These are phyloP conservation scores for Nakataea oryzae DNA, from an alignment of 2,329 filamentous ascomycete species.

Conservation along the genomic window DNA sequence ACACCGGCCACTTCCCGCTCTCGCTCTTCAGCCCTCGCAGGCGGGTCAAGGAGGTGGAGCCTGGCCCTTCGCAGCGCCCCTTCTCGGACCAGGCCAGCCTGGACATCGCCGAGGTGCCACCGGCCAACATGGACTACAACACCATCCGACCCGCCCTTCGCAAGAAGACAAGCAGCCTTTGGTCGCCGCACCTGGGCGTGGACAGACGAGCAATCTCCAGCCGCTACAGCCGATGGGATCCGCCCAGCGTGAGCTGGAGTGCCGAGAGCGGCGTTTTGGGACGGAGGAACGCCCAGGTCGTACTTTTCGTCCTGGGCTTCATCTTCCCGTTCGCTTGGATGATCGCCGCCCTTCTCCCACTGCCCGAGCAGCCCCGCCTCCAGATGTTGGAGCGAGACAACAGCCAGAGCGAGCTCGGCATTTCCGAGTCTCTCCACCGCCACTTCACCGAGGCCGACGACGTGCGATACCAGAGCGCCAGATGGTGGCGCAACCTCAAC, in stretches of 20 bases:
- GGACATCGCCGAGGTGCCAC: slow-evolving; percentile 29
- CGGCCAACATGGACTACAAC: slow-evolving; percentile 8
- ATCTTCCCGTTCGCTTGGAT: slow-evolving; percentile 76
- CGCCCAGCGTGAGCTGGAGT: slow-evolving; percentile 59
- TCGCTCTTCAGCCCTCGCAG: slow-evolving; percentile 34
- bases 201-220: slow-evolving; percentile 45
- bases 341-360: slow-evolving; percentile 62
- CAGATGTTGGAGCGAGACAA: slow-evolving; percentile 38
- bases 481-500: slow-evolving; percentile 51
- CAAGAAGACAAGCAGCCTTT: slow-evolving; percentile 50
- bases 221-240: slow-evolving; percentile 57
- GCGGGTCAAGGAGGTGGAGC: slow-evolving; percentile 27
- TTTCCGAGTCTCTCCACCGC: slow-evolving; percentile 22
- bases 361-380: slow-evolving; percentile 47
- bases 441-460: slow-evolving; percentile 28
- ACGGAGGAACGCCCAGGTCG: slow-evolving; percentile 62
- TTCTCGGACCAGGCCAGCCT: slow-evolving; percentile 26
- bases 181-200: slow-evolving; percentile 61
- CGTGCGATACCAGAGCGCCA: slow-evolving; percentile 37
- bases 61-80: slow-evolving; percentile 12
- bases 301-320: slow-evolving; percentile 68
- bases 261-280: slow-evolving; percentile 50
- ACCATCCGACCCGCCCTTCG: slow-evolving; percentile 20
- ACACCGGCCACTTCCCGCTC: slow-evolving; percentile 34
- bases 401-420: slow-evolving; percentile 27